These are phyloP conservation scores for Litchi chinensis DNA, from an alignment of 345 rosid genomes.

Conservation along the genomic window DNA sequence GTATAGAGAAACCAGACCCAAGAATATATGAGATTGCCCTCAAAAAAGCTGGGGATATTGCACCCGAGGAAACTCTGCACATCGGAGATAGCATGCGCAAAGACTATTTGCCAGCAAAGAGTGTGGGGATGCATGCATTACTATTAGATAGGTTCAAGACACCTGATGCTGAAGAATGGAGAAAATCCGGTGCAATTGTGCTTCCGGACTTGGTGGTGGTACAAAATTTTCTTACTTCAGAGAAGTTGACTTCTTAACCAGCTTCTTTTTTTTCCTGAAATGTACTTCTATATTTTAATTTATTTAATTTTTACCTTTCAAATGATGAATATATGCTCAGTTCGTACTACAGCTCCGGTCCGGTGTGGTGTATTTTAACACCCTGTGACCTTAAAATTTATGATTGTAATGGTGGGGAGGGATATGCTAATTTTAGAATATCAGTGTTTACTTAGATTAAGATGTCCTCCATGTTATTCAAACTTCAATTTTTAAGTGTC, in stretches of 20 bases:
- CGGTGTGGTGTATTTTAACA: neutral
- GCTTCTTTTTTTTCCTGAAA: neutral
- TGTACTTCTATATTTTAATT: no score
- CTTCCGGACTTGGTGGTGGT: slow-evolving; percentile 78
- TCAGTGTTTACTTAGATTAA: neutral
- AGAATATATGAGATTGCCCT: slow-evolving; percentile 72
- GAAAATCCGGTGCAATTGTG: slow-evolving; percentile 71
- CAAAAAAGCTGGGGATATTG: slow-evolving; percentile 74
- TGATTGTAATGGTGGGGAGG: neutral
- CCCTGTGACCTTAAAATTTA: neutral
- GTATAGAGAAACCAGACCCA: slow-evolving; percentile 92
- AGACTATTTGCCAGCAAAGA: slow-evolving; percentile 81
- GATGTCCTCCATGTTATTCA: neutral
- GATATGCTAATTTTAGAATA: neutral
- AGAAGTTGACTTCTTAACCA: slow-evolving; percentile 34
- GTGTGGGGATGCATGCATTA: slow-evolving; percentile 89
- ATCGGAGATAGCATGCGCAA: slow-evolving; percentile 94
- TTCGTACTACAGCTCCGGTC: neutral
- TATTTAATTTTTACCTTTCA: neutral
- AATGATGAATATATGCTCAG: slow-evolving; percentile 10
- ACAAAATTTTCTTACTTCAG: slow-evolving; percentile 59
- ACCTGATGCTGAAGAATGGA: slow-evolving; percentile 82
- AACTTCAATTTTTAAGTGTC: neutral
- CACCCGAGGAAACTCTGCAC: slow-evolving; percentile 70
- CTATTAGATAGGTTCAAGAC: slow-evolving; percentile 86